These are phyloP conservation scores for Vitis rotundifolia DNA, from an alignment of 164 flowering plant species.

Conservation along the genomic window DNA sequence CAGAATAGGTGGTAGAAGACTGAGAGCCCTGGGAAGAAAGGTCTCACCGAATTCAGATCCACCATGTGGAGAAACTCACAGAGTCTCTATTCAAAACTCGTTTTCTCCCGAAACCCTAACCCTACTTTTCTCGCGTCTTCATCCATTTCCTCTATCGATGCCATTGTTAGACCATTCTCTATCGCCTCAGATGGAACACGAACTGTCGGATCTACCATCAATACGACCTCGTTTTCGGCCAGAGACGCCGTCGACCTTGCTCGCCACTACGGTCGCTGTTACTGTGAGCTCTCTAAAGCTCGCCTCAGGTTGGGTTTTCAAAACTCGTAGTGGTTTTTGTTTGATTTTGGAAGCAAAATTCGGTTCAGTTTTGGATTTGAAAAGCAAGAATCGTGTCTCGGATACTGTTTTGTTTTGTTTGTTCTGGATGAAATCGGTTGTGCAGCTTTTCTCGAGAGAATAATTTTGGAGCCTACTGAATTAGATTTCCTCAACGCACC, in stretches of 20 bases:
- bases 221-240: slow-evolving; percentile 9
- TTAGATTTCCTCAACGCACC: no score
- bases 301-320: slow-evolving; percentile 53
- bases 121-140: background rate
- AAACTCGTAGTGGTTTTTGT: background rate
- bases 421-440: no score
- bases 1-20: no score
- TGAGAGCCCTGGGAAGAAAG: no score
- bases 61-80: slow-evolving; percentile 46
- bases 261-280: slow-evolving; percentile 68
- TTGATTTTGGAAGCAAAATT: background rate
- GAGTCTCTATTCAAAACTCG: slow-evolving; percentile 40
- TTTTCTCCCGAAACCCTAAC: background rate
- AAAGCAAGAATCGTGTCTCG: no score
- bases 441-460: no score
- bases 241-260: slow-evolving; percentile 29
- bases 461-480: no score
- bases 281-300: slow-evolving; percentile 90
- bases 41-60: background rate
- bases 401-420: no score
- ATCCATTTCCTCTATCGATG: slow-evolving; percentile 14
- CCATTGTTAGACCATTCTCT: background rate
- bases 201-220: slow-evolving; percentile 20
- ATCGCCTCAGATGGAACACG: slow-evolving; percentile 21
- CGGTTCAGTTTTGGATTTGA: background rate